Conservation (phyloP, 2,329 filamentous ascomycete genomes). For the Ophiobolus disseminans region DNA sequence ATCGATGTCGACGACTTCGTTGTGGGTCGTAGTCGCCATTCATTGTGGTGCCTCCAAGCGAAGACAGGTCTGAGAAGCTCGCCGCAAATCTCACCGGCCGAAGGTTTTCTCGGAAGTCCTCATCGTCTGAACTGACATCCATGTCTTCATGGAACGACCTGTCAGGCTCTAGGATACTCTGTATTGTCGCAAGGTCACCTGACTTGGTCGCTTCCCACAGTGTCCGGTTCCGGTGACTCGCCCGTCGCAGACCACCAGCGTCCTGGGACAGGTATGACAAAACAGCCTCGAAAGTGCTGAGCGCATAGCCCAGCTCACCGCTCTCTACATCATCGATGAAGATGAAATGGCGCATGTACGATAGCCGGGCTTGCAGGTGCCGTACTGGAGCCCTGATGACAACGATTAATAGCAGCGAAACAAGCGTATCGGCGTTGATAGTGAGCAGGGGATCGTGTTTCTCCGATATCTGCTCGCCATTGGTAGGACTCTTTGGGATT, state of each 20-base stretch:
- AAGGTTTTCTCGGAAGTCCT: constrained; percentile 25
- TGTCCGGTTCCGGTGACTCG: constrained; percentile 83
- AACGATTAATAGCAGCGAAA: constrained; percentile 88
- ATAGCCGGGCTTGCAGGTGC: constrained; percentile 83
- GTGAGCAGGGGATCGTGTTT: constrained; percentile 65
- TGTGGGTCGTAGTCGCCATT: constrained; percentile 39
- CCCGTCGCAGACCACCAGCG: constrained; percentile 79
- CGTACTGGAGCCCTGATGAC: constrained; percentile 89
- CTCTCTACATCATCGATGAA: constrained; percentile 98
- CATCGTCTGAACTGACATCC: constrained; percentile 38
- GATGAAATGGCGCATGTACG: constrained; percentile 97
- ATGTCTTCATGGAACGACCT: constrained; percentile 48
- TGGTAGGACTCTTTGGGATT: constrained; percentile 35
- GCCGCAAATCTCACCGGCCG: constrained; percentile 43
- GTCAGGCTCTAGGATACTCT: constrained; percentile 78
- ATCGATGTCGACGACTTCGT: constrained; percentile 27
- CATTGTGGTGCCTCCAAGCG: constrained; percentile 34
- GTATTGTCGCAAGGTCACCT: constrained; percentile 79
- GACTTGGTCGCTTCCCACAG: constrained; percentile 85
- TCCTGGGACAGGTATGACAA: constrained; percentile 85
- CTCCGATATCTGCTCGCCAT: constrained; percentile 52
- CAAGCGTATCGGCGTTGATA: constrained; percentile 87
- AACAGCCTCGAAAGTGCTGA: constrained; percentile 96
- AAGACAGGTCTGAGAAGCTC: constrained; percentile 37
- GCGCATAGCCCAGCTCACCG: constrained; percentile 92